Percentiles rank a stretch among this genome's conserved stretches.
These are phyloP conservation scores for Trametes coccinea DNA, from an alignment of 768 basidiomycete genomes.

Conservation along the genomic window DNA sequence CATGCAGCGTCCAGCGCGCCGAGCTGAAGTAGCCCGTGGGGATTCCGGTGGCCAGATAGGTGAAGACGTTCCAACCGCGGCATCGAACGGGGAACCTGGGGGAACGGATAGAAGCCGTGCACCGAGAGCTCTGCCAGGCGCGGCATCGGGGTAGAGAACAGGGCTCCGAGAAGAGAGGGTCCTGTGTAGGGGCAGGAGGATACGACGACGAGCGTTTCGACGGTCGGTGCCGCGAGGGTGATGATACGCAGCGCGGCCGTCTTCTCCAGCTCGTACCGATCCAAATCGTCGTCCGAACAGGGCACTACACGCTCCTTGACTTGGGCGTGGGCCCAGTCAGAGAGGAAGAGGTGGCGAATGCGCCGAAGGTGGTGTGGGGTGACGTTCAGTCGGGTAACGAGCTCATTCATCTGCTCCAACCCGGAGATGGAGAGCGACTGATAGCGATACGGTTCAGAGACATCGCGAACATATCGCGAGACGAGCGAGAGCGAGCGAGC, in stretches of 20 bases:
- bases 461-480: slow-evolving; percentile 32
- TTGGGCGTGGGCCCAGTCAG: slow-evolving; percentile 31
- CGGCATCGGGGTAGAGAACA: slow-evolving; percentile 47
- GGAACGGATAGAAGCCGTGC: slow-evolving; percentile 53
- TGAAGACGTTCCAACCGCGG: slow-evolving; percentile 45
- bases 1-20: slow-evolving; percentile 41
- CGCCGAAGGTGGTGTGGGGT: slow-evolving; percentile 40
- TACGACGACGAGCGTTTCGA: slow-evolving; percentile 44
- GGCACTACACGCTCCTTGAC: slow-evolving; percentile 14
- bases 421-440: slow-evolving; percentile 33
- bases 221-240: slow-evolving; percentile 40
- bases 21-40: slow-evolving; percentile 45
- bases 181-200: slow-evolving; percentile 36
- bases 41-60: slow-evolving; percentile 51
- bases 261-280: slow-evolving; percentile 19
- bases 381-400: slow-evolving; percentile 31
- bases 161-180: slow-evolving; percentile 41
- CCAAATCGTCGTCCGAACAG: slow-evolving; percentile 15
- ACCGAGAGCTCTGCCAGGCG: slow-evolving; percentile 42
- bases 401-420: slow-evolving; percentile 26
- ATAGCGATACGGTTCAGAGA: slow-evolving; percentile 29
- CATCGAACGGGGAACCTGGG: slow-evolving; percentile 33
- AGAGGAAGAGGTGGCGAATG: slow-evolving; percentile 48
- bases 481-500: slow-evolving; percentile 33
- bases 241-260: slow-evolving; percentile 37